Base-by-base conservation (phyloP, 345 rosid genomes). In the Ceriops decandra region DNA sequence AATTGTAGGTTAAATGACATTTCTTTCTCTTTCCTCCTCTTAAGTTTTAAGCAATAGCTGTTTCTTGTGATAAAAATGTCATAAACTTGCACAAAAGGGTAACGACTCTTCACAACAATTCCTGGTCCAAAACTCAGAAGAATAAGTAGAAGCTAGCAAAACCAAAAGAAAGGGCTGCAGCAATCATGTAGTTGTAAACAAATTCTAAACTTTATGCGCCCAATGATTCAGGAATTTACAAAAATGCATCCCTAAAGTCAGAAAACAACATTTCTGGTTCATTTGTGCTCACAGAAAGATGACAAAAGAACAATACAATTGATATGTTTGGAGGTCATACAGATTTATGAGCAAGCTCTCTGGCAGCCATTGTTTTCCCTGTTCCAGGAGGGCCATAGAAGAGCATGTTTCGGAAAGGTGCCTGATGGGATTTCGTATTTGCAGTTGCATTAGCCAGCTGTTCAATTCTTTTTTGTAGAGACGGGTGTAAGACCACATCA, bases 381-480 rank as follows among this genome's bases (percentile, higher is more conserved):
- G 99, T 95, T 75, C 99, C 99, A 60, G 99, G 99, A 60, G 99
- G 99, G 46, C 99, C 99, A 59, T 91, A 90, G 78, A 95, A 91
- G 64, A 95, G 91, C 92, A 95, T 87, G 76, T 95, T 95, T 62
- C 97, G 84, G 68, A 88, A 95, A 15, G 99, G 99, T 38, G 99
- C 97, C 68, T 90, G 85, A 77, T 95, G 99, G 27, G 93, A 76
- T 82, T 95, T 95, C 20, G 99, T 95, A 81, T 95, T 95, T 60
- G 99, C 96, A 70, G 99, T 95, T 69, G 97, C 95, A 75, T 74
- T 82, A 46, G 99, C 83, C 65, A 91, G 82, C 84, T 91, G 99
- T 70, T 82, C 77, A 57, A 91, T 86, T 90, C 99, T 83, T 80
- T 87, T 91, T 16, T 83, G 81, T 77, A 95, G 95, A 79, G 97